A percentile compares a stretch with the other conserved stretches of the same genome.
These are phyloP conservation scores for Ceratobasidium sp. DNA, from an alignment of 1,284 basidiomycete genomes.

Conservation along the genomic window DNA sequence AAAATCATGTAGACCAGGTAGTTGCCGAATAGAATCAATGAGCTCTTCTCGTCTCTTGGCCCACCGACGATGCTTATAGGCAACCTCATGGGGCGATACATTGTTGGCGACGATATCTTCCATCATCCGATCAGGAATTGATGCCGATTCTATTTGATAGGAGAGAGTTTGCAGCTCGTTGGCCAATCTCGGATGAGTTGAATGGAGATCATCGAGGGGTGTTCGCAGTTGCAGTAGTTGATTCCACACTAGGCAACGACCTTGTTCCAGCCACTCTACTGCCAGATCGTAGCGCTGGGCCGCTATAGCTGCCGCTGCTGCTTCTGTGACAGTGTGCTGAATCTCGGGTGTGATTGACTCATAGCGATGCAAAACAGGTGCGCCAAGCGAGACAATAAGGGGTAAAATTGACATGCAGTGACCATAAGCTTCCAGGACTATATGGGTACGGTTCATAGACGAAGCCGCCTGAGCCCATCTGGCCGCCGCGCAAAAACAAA, in stretches of 20 bases:
- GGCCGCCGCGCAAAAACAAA: background rate
- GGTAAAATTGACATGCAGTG: background rate
- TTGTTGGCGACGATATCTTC: no score
- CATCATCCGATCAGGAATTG: background rate
- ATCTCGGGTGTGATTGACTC: background rate
- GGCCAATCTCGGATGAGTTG: background rate
- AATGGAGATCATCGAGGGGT: background rate
- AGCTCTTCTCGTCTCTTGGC: background rate
- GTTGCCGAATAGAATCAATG: background rate
- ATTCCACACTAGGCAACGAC: background rate
- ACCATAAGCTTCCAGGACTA: background rate
- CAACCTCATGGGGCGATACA: background rate
- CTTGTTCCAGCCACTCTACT: constrained; percentile 2
- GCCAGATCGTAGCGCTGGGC: background rate
- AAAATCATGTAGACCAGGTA: background rate
- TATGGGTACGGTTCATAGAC: no score
- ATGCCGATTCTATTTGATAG: background rate
- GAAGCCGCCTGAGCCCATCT: background rate
- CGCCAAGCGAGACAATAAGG: background rate
- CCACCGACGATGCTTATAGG: background rate
- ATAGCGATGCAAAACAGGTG: background rate
- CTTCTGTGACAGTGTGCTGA: background rate
- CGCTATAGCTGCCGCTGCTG: background rate
- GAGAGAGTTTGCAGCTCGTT: background rate
- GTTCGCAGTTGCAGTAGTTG: background rate